Conservation (phyloP, 2,329 filamentous ascomycete genomes). For the Elsinoe batatas region DNA sequence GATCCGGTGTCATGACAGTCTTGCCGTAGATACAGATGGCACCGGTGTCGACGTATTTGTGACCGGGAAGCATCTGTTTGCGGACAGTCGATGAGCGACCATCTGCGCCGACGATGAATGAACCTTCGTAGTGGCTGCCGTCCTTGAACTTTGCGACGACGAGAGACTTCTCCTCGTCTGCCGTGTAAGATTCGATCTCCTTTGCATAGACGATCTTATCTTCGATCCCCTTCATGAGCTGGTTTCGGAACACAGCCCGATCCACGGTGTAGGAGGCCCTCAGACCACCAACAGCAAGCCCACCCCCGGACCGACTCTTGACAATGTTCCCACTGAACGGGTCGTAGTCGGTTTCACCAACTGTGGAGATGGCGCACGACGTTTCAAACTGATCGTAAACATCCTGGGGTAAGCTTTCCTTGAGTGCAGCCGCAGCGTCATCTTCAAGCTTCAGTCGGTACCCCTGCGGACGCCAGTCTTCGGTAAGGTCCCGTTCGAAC, state of each 20-base stretch:
- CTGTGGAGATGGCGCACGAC: constrained; percentile 16
- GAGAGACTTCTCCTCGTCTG: constrained; percentile 12
- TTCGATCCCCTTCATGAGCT: constrained; percentile 19
- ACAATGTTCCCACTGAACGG: constrained; percentile 17
- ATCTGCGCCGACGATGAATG: constrained; percentile 20
- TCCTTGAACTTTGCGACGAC: constrained; percentile 18
- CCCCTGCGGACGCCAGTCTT: constrained; percentile 19
- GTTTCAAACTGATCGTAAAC: constrained; percentile 18
- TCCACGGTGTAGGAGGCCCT: constrained; percentile 17
- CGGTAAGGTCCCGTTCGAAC: constrained; percentile 19
- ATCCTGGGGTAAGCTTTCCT: constrained; percentile 16
- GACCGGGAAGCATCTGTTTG: constrained; percentile 17
- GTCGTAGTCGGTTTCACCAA: constrained; percentile 19
- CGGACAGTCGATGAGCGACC: constrained; percentile 19
- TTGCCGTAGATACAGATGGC: constrained; percentile 21
- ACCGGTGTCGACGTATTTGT: constrained; percentile 18
- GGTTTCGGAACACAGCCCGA: constrained; percentile 16
- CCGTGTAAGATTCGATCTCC: constrained; percentile 14
- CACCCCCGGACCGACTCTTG: constrained; percentile 15
- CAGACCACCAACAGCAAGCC: constrained; percentile 15
- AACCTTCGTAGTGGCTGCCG: constrained; percentile 15
- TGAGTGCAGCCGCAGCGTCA: constrained; percentile 18
- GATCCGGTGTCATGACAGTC: constrained; percentile 18
- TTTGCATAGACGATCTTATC: constrained; percentile 18
- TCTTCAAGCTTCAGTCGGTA: constrained; percentile 19